phyloP scores from a whole-genome alignment of 176 grass and related monocot genomes.

The Eleusine coracana region DNA sequence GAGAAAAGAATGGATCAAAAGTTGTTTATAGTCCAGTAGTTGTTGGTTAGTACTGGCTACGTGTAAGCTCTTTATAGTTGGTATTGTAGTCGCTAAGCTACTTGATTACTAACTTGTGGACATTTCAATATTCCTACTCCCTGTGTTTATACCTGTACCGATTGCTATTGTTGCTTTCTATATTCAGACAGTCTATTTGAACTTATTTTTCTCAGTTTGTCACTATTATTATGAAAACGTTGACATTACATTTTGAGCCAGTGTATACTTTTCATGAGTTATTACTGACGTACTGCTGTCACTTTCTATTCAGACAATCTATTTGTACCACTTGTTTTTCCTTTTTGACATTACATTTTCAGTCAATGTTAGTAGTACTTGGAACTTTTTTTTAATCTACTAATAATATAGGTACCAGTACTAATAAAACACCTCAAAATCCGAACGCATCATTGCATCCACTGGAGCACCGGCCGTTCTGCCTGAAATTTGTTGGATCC shows the following conservation, averaged over 20 bases:
- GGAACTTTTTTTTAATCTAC: too few species aligned
- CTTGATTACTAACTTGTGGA: background rate
- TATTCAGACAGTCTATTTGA: too few species aligned
- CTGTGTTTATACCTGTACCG: background rate
- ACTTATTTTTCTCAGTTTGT: too few species aligned
- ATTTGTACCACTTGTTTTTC: background rate
- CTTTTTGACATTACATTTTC: background rate
- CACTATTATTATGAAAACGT: too few species aligned
- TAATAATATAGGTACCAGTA: background rate
- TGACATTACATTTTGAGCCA: too few species aligned
- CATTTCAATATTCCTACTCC: background rate
- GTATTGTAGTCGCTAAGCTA: background rate
- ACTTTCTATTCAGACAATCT: background rate
- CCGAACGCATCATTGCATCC: background rate
- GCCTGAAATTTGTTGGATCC: background rate
- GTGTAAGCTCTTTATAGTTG: background rate
- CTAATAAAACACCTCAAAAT: background rate
- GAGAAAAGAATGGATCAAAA: background rate
- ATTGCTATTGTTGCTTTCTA: too few species aligned
- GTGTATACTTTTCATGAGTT: too few species aligned
- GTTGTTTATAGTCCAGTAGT: constrained; percentile 1
- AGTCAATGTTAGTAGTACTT: too few species aligned
- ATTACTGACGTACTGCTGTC: background rate
- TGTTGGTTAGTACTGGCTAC: background rate
- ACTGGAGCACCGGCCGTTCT: background rate